Conservation (phyloP, 306 rosid species). For the Purshia tridentata region DNA sequence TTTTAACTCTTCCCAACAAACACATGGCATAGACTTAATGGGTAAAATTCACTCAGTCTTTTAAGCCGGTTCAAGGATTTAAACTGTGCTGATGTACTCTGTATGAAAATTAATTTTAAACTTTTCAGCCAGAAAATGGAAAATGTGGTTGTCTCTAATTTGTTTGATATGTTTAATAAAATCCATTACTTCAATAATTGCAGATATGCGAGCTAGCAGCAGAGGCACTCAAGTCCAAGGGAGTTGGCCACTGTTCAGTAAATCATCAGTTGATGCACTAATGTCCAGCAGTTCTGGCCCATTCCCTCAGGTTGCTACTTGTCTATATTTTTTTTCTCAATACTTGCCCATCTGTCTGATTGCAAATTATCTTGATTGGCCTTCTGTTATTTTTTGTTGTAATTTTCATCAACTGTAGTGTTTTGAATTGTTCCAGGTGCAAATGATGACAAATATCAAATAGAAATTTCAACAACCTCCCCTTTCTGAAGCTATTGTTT, state of each 20-base stretch:
- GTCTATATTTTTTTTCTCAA: background rate
- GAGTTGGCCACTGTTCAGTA: conserved; percentile 56
- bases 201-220: conserved; percentile 99
- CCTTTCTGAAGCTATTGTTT: background rate
- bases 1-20: background rate
- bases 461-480: background rate
- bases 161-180: conserved; percentile 1
- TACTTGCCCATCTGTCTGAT: background rate
- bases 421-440: background rate
- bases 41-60: too few species aligned
- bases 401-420: background rate
- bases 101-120: conserved; percentile 3
- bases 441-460: background rate
- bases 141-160: background rate
- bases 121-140: background rate
- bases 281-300: conserved; percentile 52
- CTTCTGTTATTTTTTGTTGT: background rate
- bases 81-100: conserved; percentile 9
- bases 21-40: conserved; percentile 2
- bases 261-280: conserved; percentile 84
- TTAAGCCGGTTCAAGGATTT: too few species aligned
- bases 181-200: conserved; percentile 19
- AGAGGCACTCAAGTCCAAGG: conserved; percentile 90
- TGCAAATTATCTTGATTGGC: background rate
- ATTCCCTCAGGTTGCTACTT: conserved; percentile 37